phyloP scores from a whole-genome alignment of 805 yeast species.

The Candida manassasensis region DNA sequence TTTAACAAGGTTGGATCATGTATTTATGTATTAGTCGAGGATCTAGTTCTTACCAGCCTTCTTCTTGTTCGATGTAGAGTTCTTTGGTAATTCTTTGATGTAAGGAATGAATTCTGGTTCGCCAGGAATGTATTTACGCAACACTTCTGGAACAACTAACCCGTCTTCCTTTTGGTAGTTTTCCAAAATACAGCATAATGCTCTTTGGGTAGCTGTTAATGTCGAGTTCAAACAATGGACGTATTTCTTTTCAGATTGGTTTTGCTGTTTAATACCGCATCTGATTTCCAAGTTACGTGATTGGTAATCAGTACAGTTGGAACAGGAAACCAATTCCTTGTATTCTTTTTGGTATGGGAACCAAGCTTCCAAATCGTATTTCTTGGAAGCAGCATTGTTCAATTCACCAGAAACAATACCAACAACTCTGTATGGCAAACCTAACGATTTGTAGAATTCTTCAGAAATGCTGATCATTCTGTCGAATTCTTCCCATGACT shows the following conservation, averaged over 20 bases:
- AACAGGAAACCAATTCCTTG: constrained; percentile 96
- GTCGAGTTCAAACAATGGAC: constrained; percentile 98
- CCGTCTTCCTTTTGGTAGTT: constrained; percentile 98
- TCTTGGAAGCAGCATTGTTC: constrained; percentile 98
- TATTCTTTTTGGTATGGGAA: constrained; percentile 99
- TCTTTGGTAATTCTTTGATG: constrained; percentile 88
- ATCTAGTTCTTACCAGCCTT: constrained; percentile 15
- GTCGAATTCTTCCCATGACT: constrained; percentile 96
- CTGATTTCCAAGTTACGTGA: constrained; percentile 97
- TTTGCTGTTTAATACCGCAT: constrained; percentile 95
- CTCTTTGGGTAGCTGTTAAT: constrained; percentile 96
- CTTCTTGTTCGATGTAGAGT: constrained; percentile 76
- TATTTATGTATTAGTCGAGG: background rate
- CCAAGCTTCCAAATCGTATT: constrained; percentile 99
- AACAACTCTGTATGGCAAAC: constrained; percentile 93
- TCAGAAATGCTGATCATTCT: constrained; percentile 89
- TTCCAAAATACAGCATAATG: constrained; percentile 93
- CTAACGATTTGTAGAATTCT: constrained; percentile 87
- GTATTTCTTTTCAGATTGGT: constrained; percentile 93
- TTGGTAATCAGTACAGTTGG: constrained; percentile 99
- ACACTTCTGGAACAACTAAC: constrained; percentile 86
- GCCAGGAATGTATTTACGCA: constrained; percentile 95
- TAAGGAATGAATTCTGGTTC: constrained; percentile 96
- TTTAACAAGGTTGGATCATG: too few relatives aligned
- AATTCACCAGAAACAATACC: constrained; percentile 98